Conservation (phyloP, 1,139 yeast genomes). For the Sugiyamaella pinicola region DNA sequence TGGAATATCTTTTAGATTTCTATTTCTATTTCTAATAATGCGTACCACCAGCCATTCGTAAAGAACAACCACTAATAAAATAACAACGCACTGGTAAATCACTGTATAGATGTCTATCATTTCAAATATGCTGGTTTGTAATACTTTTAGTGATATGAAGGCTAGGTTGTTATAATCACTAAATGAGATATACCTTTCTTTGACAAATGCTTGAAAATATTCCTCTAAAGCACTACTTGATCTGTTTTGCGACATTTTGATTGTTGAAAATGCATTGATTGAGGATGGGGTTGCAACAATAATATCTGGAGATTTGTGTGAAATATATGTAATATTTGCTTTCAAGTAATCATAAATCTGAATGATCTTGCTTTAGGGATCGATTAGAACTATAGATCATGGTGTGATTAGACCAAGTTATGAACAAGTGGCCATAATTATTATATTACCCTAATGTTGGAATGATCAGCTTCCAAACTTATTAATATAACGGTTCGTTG, state of each 20-base stretch:
- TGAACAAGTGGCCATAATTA: background rate
- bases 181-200: background rate
- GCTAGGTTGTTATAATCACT: constrained; percentile 2
- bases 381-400: background rate
- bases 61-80: background rate
- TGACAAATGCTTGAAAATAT: background rate
- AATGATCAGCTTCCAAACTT: background rate
- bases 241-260: constrained; percentile 2
- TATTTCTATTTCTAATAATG: background rate
- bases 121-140: background rate
- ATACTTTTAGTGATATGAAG: background rate
- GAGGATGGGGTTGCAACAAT: background rate
- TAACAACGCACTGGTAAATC: constrained; percentile 7
- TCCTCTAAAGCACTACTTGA: constrained; percentile 6
- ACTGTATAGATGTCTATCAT: constrained; percentile 6
- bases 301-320: constrained; percentile 7
- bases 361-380: constrained; percentile 7
- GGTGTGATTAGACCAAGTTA: background rate
- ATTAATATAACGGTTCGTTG: too few species aligned
- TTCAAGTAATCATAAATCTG: constrained; percentile 12
- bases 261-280: background rate
- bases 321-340: constrained; percentile 6
- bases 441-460: background rate
- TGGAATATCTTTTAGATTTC: background rate
- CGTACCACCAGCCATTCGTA: constrained; percentile 4